A percentile compares a stretch with the other conserved stretches of the same genome.
These are phyloP conservation scores for Globisporangium middletonii DNA, from an alignment of 352 stramenopile genomes.

Conservation along the genomic window DNA sequence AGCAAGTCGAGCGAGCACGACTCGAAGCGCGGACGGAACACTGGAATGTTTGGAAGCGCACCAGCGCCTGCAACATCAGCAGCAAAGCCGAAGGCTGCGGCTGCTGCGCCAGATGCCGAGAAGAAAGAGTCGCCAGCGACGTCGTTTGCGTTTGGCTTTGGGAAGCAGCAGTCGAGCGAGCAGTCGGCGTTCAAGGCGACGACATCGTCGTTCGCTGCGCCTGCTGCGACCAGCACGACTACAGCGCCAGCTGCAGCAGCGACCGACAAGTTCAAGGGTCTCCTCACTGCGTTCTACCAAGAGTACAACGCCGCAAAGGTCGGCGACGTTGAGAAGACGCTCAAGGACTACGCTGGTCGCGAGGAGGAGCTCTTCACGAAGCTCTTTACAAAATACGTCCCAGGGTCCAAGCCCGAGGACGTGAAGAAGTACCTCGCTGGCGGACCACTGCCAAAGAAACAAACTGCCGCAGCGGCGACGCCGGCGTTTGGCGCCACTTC, in stretches of 20 bases:
- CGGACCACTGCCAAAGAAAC: conserved; percentile 43
- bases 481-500: conserved; percentile 10
- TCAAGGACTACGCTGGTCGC: conserved; percentile 44
- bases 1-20: conserved; percentile 7
- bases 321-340: conserved; percentile 38
- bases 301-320: conserved; percentile 50
- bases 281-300: conserved; percentile 60
- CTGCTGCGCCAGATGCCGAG: not conserved
- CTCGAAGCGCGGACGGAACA: not conserved
- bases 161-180: conserved; percentile 1
- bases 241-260: conserved; percentile 1
- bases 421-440: conserved; percentile 58
- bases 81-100: conserved; percentile 8
- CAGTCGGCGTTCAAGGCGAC: not conserved
- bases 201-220: not conserved
- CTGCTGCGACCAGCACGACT: not conserved
- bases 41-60: conserved; percentile 2
- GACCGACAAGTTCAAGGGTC: conserved; percentile 32
- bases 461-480: conserved; percentile 1
- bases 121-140: conserved; percentile 8
- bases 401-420: conserved; percentile 43
- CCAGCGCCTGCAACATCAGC: not conserved
- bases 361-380: conserved; percentile 56
- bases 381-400: conserved; percentile 59
- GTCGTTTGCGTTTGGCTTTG: conserved; percentile 24